Percentiles rank a stretch among this genome's conserved stretches.
These are phyloP conservation scores for Gymnopilus dilepis DNA, from an alignment of 768 basidiomycete species.

Conservation along the genomic window DNA sequence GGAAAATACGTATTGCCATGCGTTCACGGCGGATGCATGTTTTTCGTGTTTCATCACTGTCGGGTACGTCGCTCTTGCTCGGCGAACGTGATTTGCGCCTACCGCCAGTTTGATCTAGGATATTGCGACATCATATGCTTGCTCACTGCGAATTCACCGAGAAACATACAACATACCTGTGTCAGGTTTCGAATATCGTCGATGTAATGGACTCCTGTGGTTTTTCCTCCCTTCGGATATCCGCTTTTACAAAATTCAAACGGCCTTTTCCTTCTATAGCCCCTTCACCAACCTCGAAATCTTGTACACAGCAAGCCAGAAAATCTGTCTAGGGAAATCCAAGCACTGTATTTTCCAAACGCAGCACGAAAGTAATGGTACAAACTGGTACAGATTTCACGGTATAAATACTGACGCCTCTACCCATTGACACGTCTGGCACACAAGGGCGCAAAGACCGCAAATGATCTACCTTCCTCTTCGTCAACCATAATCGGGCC, in stretches of 20 bases:
- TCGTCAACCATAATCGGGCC: not conserved
- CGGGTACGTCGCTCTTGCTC: not conserved
- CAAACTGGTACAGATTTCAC: not conserved
- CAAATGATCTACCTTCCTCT: slow-evolving; percentile 6
- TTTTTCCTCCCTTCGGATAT: too few relatives aligned
- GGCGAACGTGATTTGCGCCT: not conserved
- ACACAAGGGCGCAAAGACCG: slow-evolving; percentile 5
- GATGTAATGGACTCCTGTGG: too few relatives aligned
- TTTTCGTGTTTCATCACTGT: not conserved
- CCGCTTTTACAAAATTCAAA: too few relatives aligned
- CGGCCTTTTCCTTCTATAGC: too few relatives aligned
- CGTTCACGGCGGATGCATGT: not conserved
- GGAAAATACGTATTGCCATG: not conserved
- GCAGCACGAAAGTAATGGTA: not conserved
- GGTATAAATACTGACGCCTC: not conserved
- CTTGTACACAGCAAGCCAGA: not conserved
- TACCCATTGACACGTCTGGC: not conserved
- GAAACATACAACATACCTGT: too few relatives aligned
- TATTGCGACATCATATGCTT: not conserved
- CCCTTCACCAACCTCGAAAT: too few relatives aligned
- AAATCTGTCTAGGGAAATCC: not conserved
- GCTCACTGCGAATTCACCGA: not conserved
- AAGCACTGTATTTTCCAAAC: not conserved
- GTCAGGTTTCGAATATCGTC: too few relatives aligned
- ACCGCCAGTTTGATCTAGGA: not conserved